These are phyloP conservation scores for Cordyceps pruinosa DNA, from an alignment of 2,329 filamentous ascomycete species.

Conservation along the genomic window DNA sequence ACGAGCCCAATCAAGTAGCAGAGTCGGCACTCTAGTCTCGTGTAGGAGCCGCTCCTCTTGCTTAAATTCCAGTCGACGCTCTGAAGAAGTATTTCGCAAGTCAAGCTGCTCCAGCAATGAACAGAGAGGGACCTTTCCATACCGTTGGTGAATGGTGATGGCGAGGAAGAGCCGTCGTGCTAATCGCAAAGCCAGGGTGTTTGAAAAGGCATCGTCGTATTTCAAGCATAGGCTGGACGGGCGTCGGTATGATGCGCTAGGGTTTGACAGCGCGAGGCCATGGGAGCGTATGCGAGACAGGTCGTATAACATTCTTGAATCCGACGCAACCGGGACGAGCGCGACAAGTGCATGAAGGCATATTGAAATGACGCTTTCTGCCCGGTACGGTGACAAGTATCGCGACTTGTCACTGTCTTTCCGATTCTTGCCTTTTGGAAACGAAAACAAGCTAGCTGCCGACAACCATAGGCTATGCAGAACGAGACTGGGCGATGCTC, in stretches of 20 bases:
- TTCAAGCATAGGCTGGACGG: slow-evolving; percentile 46
- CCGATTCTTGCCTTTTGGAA: slow-evolving; percentile 32
- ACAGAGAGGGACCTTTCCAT: slow-evolving; percentile 42
- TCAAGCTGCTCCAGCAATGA: slow-evolving; percentile 48
- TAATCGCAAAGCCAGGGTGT: slow-evolving; percentile 52
- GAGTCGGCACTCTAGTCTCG: slow-evolving; percentile 48
- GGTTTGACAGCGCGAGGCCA: slow-evolving; percentile 42
- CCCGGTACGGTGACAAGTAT: slow-evolving; percentile 33
- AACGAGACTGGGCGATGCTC: slow-evolving; percentile 50
- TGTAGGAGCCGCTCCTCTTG: slow-evolving; percentile 46
- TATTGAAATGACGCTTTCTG: slow-evolving; percentile 49
- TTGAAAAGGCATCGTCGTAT: slow-evolving; percentile 57
- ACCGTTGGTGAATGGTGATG: slow-evolving; percentile 45
- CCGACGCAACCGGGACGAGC: slow-evolving; percentile 43
- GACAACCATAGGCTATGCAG: slow-evolving; percentile 60
- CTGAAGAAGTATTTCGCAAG: slow-evolving; percentile 38
- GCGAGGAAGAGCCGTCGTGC: slow-evolving; percentile 53
- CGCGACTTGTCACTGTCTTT: not conserved
- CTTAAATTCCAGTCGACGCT: slow-evolving; percentile 41
- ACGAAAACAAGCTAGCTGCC: slow-evolving; percentile 50
- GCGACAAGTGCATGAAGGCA: slow-evolving; percentile 58
- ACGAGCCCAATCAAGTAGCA: slow-evolving; percentile 64
- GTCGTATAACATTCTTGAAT: slow-evolving; percentile 45
- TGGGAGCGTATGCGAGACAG: slow-evolving; percentile 55
- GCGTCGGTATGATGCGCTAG: slow-evolving; percentile 39